A percentile compares a stretch with the other conserved stretches of the same genome.
Conservation (phyloP, 768 basidiomycete species). For the Naganishia kalamii region DNA sequence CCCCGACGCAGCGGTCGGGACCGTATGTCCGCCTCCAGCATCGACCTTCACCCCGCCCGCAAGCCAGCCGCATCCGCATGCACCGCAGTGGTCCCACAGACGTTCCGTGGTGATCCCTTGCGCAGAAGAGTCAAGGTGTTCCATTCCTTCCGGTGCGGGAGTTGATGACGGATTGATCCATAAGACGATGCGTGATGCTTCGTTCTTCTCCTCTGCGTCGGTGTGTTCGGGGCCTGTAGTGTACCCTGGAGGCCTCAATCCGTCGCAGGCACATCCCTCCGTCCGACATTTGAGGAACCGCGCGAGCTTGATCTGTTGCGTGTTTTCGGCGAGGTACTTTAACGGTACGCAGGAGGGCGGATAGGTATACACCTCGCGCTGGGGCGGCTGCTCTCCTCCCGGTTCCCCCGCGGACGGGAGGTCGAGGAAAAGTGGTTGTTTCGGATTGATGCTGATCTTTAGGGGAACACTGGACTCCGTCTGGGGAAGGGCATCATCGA, state of each 20-base stretch:
- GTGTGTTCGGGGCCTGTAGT: no score
- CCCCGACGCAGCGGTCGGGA: constrained; percentile 55
- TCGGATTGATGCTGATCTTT: constrained; percentile 11
- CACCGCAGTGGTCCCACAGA: constrained; percentile 41
- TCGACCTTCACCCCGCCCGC: neutral
- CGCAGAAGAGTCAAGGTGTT: constrained; percentile 54
- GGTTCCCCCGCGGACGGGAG: neutral
- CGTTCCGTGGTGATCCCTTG: constrained; percentile 54
- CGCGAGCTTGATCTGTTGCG: constrained; percentile 59
- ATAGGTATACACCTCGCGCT: constrained; percentile 16
- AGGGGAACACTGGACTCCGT: no score
- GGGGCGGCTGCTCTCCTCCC: neutral
- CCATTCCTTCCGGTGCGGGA: constrained; percentile 69
- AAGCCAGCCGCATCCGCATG: constrained; percentile 43
- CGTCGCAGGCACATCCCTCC: constrained; percentile 59
- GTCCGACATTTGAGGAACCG: constrained; percentile 66
- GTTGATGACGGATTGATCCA: constrained; percentile 71
- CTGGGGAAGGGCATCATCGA: constrained; percentile 7
- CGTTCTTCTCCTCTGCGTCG: neutral
- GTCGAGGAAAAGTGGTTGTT: neutral
- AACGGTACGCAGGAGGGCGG: constrained; percentile 19
- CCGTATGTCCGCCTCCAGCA: constrained; percentile 25
- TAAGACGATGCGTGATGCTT: constrained; percentile 52
- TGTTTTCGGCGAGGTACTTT: constrained; percentile 8
- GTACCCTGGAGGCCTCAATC: constrained; percentile 64